Evolutionary conservation across 2,329 filamentous ascomycete genomes (phyloP).

Genomic region (Colletotrichum plurivorum): DNA sequence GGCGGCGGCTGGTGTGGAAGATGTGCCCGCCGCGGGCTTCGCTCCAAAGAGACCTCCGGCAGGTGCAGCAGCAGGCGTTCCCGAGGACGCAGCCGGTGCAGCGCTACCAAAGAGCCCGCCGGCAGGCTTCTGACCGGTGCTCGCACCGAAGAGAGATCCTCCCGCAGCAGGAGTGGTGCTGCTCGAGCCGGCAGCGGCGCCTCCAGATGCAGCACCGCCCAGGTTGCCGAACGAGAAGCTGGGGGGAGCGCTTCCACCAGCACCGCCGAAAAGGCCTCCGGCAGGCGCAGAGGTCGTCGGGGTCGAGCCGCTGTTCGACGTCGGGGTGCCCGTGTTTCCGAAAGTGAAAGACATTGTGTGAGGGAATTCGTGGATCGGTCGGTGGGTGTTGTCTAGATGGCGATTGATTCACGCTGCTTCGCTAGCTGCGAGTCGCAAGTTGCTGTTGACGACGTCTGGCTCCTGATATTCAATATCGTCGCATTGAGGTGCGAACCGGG

Average conservation of each 20-base stretch:
- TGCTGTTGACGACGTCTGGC: conserved; percentile 12
- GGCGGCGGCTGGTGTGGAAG: conserved; percentile 30
- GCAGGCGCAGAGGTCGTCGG: conserved; percentile 55
- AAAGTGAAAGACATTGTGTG: conserved; percentile 58
- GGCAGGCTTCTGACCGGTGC: conserved; percentile 41
- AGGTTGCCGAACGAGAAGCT: conserved; percentile 59
- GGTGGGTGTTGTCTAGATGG: conserved; percentile 22
- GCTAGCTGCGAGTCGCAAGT: conserved; percentile 18
- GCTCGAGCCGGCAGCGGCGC: conserved; percentile 43
- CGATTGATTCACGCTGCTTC: conserved; percentile 7
- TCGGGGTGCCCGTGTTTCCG: conserved; percentile 47
- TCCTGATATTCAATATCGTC: conserved; percentile 21
- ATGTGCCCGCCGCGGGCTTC: conserved; percentile 37
- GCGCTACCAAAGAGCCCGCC: conserved; percentile 45
- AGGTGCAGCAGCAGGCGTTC: conserved; percentile 41
- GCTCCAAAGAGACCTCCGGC: conserved; percentile 49
- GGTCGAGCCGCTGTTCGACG: conserved; percentile 40
- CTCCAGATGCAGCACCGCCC: conserved; percentile 38
- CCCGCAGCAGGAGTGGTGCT: conserved; percentile 47
- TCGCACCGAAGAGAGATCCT: conserved; percentile 51
- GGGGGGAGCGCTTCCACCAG: conserved; percentile 49
- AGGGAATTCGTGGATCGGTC: conserved; percentile 7
- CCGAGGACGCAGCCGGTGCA: conserved; percentile 44
- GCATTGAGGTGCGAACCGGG: conserved; percentile 34
- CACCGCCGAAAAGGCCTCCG: conserved; percentile 57